A percentile compares a stretch with the other conserved stretches of the same genome.
phyloP scores from a whole-genome alignment of 2,329 filamentous ascomycete species.

The Microsporum canis region DNA sequence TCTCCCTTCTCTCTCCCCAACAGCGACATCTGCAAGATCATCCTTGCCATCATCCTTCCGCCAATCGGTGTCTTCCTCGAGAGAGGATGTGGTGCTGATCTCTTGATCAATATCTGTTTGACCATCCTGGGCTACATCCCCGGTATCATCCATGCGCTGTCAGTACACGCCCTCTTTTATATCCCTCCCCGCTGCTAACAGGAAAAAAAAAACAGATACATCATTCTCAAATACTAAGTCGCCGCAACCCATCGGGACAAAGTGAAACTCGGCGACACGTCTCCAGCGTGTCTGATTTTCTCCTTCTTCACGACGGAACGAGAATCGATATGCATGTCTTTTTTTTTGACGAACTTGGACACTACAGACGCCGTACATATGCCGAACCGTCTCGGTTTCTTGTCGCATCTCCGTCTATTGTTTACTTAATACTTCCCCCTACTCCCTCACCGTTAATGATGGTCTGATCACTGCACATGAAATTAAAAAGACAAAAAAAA shows the following conservation, averaged over 20 bases:
- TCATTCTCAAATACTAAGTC: conserved; percentile 16
- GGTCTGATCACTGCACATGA: background rate
- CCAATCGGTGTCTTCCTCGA: conserved; percentile 91
- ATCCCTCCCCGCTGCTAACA: background rate
- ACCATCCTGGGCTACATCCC: conserved; percentile 67
- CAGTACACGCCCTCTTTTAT: conserved; percentile 30
- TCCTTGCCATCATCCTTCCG: conserved; percentile 80
- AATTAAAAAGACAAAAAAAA: background rate
- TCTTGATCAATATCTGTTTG: conserved; percentile 86
- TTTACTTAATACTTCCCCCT: background rate
- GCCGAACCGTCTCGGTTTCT: no score
- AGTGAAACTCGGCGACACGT: background rate
- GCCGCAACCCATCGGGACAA: background rate
- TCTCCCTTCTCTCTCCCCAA: background rate
- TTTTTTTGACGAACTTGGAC: background rate
- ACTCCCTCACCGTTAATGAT: background rate
- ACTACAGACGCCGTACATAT: background rate
- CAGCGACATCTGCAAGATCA: conserved; percentile 68
- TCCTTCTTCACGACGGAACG: background rate
- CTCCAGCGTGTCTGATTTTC: background rate
- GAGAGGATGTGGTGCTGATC: conserved; percentile 73
- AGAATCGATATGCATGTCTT: background rate
- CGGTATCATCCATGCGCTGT: conserved; percentile 86
- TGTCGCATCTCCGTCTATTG: background rate
- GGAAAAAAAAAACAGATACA: conserved; percentile 7